phyloP scores from a whole-genome alignment of 352 stramenopile genomes.

The Pythium aquatile region DNA sequence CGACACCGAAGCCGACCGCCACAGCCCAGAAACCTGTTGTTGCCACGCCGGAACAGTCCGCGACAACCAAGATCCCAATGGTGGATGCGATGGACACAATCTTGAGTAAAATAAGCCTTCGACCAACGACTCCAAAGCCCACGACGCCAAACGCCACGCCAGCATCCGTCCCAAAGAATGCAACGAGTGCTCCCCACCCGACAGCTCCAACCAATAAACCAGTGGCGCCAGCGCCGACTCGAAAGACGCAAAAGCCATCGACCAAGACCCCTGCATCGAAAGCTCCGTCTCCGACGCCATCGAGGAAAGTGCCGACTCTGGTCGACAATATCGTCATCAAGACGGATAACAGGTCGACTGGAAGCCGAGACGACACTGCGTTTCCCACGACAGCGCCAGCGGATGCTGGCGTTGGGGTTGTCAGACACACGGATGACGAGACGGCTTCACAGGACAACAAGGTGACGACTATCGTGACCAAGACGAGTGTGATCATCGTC shows the following conservation, averaged over 20 bases:
- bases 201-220: not conserved
- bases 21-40: not conserved
- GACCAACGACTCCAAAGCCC: slow-evolving; percentile 6
- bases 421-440: not conserved
- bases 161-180: not conserved
- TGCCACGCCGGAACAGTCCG: not conserved
- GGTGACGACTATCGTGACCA: not conserved
- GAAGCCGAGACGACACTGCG: not conserved
- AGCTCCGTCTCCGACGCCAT: not conserved
- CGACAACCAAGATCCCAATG: slow-evolving; percentile 1
- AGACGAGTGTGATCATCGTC: not conserved
- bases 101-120: not conserved
- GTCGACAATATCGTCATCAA: not conserved
- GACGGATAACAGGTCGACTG: not conserved
- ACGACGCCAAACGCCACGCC: not conserved
- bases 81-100: not conserved
- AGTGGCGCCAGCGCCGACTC: not conserved
- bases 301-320: not conserved
- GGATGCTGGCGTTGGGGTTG: too few relatives aligned
- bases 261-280: slow-evolving; percentile 11
- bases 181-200: not conserved
- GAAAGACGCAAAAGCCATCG: slow-evolving; percentile 1
- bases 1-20: not conserved
- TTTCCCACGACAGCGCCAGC: not conserved
- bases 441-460: not conserved